phyloP scores from a whole-genome alignment of 768 basidiomycete species.

The Pluteus cervinus region DNA sequence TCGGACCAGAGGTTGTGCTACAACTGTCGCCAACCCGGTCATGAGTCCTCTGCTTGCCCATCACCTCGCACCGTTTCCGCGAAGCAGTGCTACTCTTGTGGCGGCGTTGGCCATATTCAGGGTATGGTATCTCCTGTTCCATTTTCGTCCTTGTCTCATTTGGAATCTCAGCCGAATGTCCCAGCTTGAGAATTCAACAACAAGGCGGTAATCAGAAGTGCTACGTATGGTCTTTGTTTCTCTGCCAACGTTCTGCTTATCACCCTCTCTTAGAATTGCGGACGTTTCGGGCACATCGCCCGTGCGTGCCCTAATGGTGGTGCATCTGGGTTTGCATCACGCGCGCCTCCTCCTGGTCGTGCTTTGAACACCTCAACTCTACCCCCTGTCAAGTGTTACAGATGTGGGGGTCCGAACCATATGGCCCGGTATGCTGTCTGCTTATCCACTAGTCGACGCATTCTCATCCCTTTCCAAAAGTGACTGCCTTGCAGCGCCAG shows the following conservation, averaged over 20 bases:
- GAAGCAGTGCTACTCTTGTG: constrained; percentile 92
- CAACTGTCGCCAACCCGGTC: constrained; percentile 93
- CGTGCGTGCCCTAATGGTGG: constrained; percentile 59
- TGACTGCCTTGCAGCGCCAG: constrained; percentile 77
- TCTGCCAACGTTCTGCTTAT: not conserved
- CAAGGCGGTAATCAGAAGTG: constrained; percentile 71
- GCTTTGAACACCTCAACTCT: constrained; percentile 69
- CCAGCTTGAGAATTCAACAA: constrained; percentile 67
- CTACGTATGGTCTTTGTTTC: constrained; percentile 49
- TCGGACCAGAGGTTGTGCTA: constrained; percentile 89
- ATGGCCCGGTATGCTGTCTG: constrained; percentile 56
- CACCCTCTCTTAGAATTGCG: constrained; percentile 53
- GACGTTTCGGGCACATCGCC: constrained; percentile 79
- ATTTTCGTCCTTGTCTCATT: constrained; percentile 5
- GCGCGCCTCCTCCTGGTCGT: constrained; percentile 70
- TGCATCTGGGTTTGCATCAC: constrained; percentile 50
- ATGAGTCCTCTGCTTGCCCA: constrained; percentile 85
- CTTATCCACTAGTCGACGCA: constrained; percentile 6
- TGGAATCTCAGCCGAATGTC: constrained; percentile 63
- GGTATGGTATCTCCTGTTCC: constrained; percentile 19
- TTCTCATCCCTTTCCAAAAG: constrained; percentile 26
- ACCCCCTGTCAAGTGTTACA: constrained; percentile 83
- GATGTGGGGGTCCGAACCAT: constrained; percentile 86
- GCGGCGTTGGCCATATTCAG: constrained; percentile 87
- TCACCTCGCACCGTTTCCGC: constrained; percentile 75